A percentile compares a stretch with the other conserved stretches of the same genome.
Conservation (phyloP, 306 rosid genomes). For the Begonia peltatifolia region DNA sequence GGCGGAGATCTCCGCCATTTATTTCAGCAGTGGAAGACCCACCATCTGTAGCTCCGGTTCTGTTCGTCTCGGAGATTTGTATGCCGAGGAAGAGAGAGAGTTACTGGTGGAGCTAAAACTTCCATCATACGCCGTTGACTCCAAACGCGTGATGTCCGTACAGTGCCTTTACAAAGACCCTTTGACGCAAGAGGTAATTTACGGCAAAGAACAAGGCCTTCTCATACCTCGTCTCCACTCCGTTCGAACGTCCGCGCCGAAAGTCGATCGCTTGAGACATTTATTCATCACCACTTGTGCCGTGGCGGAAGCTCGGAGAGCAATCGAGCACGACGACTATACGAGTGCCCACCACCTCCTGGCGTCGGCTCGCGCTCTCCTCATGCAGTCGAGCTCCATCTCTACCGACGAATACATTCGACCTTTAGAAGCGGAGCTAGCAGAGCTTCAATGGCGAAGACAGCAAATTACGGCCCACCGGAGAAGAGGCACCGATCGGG, state of each 20-base stretch:
- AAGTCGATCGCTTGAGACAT: slow-evolving; percentile 32
- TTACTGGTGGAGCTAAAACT: slow-evolving; percentile 14
- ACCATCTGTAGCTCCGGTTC: slow-evolving; percentile 12
- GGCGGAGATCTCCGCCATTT: slow-evolving; percentile 6
- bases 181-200: slow-evolving; percentile 37
- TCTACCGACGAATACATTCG: slow-evolving; percentile 27
- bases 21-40: slow-evolving; percentile 8
- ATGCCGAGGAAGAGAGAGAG: slow-evolving; percentile 17
- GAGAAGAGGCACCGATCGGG: slow-evolving; percentile 17
- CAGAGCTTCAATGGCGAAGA: slow-evolving; percentile 43
- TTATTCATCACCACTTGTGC: slow-evolving; percentile 45
- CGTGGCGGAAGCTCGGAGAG: slow-evolving; percentile 42
- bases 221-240: slow-evolving; percentile 20
- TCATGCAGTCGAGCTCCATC: slow-evolving; percentile 23
- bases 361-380: slow-evolving; percentile 41
- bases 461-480: slow-evolving; percentile 25
- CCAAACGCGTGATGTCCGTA: slow-evolving; percentile 49
- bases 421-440: slow-evolving; percentile 46
- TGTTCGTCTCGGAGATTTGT: slow-evolving; percentile 15
- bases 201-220: slow-evolving; percentile 39
- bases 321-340: slow-evolving; percentile 28
- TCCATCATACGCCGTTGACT: slow-evolving; percentile 10
- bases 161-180: slow-evolving; percentile 60
- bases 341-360: slow-evolving; percentile 47
- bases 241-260: slow-evolving; percentile 9